These are phyloP conservation scores for Oryza glaberrima DNA, from an alignment of 176 grass and related monocot genomes.

Conservation along the genomic window DNA sequence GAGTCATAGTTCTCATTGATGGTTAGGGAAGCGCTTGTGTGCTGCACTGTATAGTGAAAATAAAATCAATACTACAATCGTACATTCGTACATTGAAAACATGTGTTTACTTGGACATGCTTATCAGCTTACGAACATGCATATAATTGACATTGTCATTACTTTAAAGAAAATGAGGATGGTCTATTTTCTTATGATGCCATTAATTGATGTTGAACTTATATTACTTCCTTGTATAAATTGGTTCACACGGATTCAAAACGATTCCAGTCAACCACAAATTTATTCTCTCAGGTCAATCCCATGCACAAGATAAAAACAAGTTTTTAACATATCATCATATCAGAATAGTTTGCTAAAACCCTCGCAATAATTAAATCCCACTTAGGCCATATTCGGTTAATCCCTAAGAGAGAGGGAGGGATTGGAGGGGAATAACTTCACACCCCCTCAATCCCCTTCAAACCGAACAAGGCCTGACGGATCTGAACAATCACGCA, in stretches of 20 bases:
- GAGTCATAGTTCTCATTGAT: slow-evolving; percentile 97
- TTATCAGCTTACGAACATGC: slow-evolving; percentile 12
- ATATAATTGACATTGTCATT: background rate
- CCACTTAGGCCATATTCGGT: background rate
- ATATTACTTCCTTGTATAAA: background rate
- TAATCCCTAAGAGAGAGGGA: no score
- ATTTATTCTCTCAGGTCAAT: background rate
- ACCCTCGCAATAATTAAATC: background rate
- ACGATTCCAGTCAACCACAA: background rate
- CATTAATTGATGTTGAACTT: background rate
- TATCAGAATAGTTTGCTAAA: background rate
- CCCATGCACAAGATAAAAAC: background rate
- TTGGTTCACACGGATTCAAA: background rate
- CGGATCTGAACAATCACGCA: background rate
- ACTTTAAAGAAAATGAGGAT: background rate
- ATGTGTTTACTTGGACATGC: slow-evolving; percentile 30
- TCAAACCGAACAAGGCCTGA: background rate
- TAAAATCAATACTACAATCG: slow-evolving; percentile 31
- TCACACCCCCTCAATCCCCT: no score
- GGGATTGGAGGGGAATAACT: no score
- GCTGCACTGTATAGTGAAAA: slow-evolving; percentile 69
- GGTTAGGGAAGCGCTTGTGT: slow-evolving; percentile 96
- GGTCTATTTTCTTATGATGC: background rate
- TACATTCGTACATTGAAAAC: background rate
- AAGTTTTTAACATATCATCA: background rate